Conservation (phyloP, 345 rosid genomes). For the Microcos paniculata region DNA sequence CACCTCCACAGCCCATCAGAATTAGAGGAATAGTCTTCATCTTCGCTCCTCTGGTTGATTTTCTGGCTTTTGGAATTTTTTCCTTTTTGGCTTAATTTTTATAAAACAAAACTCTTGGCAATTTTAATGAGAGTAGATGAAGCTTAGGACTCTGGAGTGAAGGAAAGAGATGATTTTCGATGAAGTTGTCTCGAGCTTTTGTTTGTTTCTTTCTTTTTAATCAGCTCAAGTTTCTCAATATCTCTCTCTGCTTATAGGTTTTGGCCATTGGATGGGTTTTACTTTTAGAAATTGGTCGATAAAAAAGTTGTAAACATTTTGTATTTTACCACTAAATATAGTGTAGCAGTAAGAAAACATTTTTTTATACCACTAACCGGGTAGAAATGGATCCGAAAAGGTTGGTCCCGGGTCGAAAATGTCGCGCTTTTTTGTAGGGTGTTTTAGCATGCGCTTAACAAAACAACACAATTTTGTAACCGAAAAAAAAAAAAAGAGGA, state of each 20-base stretch:
- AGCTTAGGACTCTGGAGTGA: background rate
- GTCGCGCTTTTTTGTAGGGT: background rate
- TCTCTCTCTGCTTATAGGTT: background rate
- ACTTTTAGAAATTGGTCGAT: background rate
- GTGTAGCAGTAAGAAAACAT: background rate
- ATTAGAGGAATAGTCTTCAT: conserved; percentile 74
- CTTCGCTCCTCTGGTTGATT: background rate
- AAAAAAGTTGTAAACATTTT: no score
- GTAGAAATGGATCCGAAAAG: conserved; percentile 8
- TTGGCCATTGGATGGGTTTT: background rate
- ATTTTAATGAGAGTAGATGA: background rate
- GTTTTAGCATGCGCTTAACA: background rate
- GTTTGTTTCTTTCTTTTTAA: no score
- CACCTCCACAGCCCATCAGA: conserved; percentile 87
- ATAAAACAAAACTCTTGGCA: background rate
- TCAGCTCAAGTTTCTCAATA: no score
- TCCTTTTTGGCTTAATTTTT: background rate
- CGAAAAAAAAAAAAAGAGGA: no score
- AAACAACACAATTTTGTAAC: no score
- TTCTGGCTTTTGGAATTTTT: background rate
- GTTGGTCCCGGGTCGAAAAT: conserved; percentile 2
- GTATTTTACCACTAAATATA: background rate
- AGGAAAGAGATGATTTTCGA: background rate
- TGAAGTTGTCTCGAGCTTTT: no score
- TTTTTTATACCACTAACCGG: background rate